Percentiles rank a stretch among this genome's conserved stretches.
These are phyloP conservation scores for Platismatia glauca DNA, from an alignment of 495 filamentous ascomycete genomes.

Conservation along the genomic window DNA sequence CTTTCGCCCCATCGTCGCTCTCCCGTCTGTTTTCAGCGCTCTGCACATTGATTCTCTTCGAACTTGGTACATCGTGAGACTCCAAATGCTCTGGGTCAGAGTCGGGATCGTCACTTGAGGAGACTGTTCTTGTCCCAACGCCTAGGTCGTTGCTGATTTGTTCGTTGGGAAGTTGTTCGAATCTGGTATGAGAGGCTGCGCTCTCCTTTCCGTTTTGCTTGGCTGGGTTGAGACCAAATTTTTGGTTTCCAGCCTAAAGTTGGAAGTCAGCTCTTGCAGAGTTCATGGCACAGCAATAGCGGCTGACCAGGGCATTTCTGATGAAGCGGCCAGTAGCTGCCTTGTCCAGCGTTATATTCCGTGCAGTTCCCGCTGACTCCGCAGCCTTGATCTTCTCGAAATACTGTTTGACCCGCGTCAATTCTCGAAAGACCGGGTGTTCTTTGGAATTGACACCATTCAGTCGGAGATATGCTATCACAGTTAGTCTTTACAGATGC, in stretches of 20 bases:
- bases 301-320: conserved; percentile 58
- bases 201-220: conserved; percentile 46
- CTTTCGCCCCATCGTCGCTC: background rate
- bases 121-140: background rate
- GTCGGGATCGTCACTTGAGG: conserved; percentile 1
- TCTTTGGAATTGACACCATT: conserved; percentile 70
- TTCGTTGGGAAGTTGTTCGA: conserved; percentile 30
- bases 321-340: conserved; percentile 73
- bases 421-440: conserved; percentile 76
- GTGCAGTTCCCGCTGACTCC: conserved; percentile 44
- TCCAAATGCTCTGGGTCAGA: background rate
- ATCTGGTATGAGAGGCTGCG: conserved; percentile 43
- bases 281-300: conserved; percentile 12
- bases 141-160: background rate
- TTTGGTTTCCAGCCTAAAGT: conserved; percentile 53
- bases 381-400: conserved; percentile 80
- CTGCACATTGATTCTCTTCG: background rate
- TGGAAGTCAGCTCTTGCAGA: background rate
- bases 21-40: background rate
- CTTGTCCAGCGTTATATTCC: conserved; percentile 62
- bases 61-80: background rate
- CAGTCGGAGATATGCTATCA: conserved; percentile 64
- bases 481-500: conserved; percentile 18
- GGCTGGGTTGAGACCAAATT: conserved; percentile 45
- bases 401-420: conserved; percentile 79